Conservation (phyloP, 2,329 filamentous ascomycete genomes). For the Macrophomina tecta region DNA sequence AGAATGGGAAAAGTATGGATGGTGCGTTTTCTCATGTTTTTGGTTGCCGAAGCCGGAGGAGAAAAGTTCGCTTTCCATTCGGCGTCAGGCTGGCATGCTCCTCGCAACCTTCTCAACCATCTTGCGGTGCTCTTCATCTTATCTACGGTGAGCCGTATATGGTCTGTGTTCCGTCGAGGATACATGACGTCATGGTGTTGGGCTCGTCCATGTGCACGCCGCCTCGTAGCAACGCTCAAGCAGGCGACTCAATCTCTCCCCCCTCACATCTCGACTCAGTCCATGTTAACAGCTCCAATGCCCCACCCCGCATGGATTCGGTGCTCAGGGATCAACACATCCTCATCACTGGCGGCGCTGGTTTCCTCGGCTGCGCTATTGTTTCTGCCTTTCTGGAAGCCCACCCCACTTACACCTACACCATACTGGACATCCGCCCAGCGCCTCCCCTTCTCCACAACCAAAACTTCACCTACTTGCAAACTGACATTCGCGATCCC, state of each 20-base stretch:
- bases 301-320: not conserved
- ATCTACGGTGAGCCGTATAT: not conserved
- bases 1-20: not conserved
- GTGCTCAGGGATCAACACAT: slow-evolving; percentile 32
- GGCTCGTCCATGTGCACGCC: not conserved
- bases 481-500: slow-evolving; percentile 48
- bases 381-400: slow-evolving; percentile 46
- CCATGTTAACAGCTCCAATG: not conserved
- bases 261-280: not conserved
- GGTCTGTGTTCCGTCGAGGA: not conserved
- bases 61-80: slow-evolving; percentile 6
- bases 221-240: too few species aligned
- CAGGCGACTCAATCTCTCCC: too few species aligned
- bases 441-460: slow-evolving; percentile 31
- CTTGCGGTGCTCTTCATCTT: not conserved
- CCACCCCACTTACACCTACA: slow-evolving; percentile 47
- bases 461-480: slow-evolving; percentile 40
- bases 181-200: slow-evolving; percentile 28
- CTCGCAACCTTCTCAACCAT: not conserved
- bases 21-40: not conserved
- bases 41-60: slow-evolving; percentile 4
- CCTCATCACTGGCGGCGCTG: slow-evolving; percentile 55
- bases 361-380: slow-evolving; percentile 53
- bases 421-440: slow-evolving; percentile 42
- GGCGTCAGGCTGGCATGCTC: not conserved